Percentiles rank a stretch among this genome's conserved stretches.
These are phyloP conservation scores for Neurospora sp. DNA, from an alignment of 495 filamentous ascomycete genomes.

Conservation along the genomic window DNA sequence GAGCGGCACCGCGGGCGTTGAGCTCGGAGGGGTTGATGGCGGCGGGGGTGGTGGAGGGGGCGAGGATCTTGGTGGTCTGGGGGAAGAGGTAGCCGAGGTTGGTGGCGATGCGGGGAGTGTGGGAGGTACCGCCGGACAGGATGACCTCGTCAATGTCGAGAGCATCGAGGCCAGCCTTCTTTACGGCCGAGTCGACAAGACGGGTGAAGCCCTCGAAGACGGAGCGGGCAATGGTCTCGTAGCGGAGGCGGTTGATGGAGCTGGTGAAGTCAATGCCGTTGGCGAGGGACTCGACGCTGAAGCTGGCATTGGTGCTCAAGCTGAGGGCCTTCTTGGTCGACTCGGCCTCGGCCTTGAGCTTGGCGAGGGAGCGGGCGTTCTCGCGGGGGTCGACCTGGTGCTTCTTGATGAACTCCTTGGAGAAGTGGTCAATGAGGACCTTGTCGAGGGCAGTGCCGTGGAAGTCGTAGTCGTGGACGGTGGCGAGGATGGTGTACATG, in stretches of 20 bases:
- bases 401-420: constrained; percentile 92
- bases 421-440: constrained; percentile 87
- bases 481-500: constrained; percentile 93
- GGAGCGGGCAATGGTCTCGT: constrained; percentile 78
- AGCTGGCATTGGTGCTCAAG: constrained; percentile 74
- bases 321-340: constrained; percentile 81
- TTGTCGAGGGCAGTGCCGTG: constrained; percentile 75
- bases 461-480: constrained; percentile 88
- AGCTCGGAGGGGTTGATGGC: constrained; percentile 93
- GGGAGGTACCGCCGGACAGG: constrained; percentile 81
- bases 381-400: constrained; percentile 74
- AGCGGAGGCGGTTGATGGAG: constrained; percentile 86
- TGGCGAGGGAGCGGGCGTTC: constrained; percentile 71
- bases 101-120: constrained; percentile 84
- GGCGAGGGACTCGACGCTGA: constrained; percentile 80
- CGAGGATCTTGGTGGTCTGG: constrained; percentile 63
- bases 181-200: constrained; percentile 71
- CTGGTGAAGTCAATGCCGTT: constrained; percentile 85
- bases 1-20: constrained; percentile 78
- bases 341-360: constrained; percentile 87
- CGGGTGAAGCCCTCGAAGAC: constrained; percentile 79
- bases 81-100: constrained; percentile 73
- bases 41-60: constrained; percentile 62
- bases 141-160: constrained; percentile 94
- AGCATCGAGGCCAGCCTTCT: constrained; percentile 86